Percentiles rank a stretch among this genome's conserved stretches.
These are phyloP conservation scores for Talaromyces trachyspermus DNA, from an alignment of 495 filamentous ascomycete species.

Conservation along the genomic window DNA sequence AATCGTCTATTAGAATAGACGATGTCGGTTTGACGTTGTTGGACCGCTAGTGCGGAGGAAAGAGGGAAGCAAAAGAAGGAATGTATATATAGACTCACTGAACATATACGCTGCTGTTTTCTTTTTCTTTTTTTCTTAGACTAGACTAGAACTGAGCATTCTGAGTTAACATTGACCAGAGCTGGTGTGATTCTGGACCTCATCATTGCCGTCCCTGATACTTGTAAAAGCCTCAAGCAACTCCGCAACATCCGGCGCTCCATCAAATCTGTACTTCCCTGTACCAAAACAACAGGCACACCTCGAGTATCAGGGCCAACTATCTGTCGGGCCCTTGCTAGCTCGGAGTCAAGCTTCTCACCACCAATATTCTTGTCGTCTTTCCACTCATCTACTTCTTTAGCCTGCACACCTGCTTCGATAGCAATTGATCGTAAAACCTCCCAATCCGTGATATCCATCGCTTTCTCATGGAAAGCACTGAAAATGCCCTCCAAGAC, in stretches of 20 bases:
- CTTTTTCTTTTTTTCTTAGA: background rate
- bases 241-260: conserved; percentile 39
- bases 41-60: too few species aligned
- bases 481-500: background rate
- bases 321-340: conserved; percentile 36
- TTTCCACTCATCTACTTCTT: conserved; percentile 2
- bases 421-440: background rate
- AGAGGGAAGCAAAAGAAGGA: background rate
- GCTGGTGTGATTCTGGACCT: background rate
- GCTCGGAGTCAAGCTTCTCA: conserved; percentile 53
- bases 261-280: conserved; percentile 41
- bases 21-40: too few species aligned
- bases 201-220: conserved; percentile 16
- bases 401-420: background rate
- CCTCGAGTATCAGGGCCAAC: conserved; percentile 31
- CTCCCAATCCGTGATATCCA: conserved; percentile 1
- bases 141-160: background rate
- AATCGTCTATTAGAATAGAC: too few species aligned
- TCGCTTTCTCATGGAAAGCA: conserved; percentile 1
- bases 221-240: conserved; percentile 31
- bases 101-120: background rate
- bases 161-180: background rate
- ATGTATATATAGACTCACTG: background rate
- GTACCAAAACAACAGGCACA: conserved; percentile 55
- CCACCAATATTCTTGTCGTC: background rate